Conservation (phyloP, 257 asterid genomes). For the Anisodus acutangulus region DNA sequence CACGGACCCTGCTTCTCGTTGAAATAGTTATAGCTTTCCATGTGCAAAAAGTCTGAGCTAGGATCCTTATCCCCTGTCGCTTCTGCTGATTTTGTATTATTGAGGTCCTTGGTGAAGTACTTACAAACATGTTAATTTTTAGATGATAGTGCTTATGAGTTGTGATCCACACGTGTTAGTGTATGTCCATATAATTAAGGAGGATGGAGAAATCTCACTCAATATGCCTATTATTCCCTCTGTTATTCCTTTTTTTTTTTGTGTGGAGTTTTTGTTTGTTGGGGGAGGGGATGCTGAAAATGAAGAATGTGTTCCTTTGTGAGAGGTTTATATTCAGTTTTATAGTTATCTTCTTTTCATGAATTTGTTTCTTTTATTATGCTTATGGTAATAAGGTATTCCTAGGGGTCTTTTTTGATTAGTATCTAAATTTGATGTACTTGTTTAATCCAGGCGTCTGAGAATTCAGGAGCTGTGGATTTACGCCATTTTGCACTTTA, state of each 20-base stretch:
- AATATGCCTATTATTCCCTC: not conserved
- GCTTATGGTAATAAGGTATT: not conserved
- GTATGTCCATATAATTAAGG: not conserved
- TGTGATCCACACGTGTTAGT: slow-evolving; percentile 7
- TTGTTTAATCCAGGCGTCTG: slow-evolving; percentile 55
- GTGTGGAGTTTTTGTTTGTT: not conserved
- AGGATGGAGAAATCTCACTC: not conserved
- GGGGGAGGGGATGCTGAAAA: not conserved
- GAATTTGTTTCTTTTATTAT: not conserved
- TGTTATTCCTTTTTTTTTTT: not conserved
- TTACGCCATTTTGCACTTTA: slow-evolving; percentile 88
- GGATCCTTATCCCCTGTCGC: not conserved
- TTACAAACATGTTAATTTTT: not conserved
- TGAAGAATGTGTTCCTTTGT: not conserved
- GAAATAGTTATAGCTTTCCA: not conserved
- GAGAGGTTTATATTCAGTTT: not conserved
- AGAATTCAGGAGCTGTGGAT: slow-evolving; percentile 73
- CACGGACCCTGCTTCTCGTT: not conserved
- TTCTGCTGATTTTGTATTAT: slow-evolving; percentile 12
- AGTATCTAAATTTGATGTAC: not conserved
- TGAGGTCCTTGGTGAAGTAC: slow-evolving; percentile 16
- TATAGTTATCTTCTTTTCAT: not conserved
- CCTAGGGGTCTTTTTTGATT: not conserved
- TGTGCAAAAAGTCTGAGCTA: not conserved
- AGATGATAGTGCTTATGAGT: not conserved